phyloP scores from a whole-genome alignment of 2,329 filamentous ascomycete species.

The Aspergillus transmontanensis region DNA sequence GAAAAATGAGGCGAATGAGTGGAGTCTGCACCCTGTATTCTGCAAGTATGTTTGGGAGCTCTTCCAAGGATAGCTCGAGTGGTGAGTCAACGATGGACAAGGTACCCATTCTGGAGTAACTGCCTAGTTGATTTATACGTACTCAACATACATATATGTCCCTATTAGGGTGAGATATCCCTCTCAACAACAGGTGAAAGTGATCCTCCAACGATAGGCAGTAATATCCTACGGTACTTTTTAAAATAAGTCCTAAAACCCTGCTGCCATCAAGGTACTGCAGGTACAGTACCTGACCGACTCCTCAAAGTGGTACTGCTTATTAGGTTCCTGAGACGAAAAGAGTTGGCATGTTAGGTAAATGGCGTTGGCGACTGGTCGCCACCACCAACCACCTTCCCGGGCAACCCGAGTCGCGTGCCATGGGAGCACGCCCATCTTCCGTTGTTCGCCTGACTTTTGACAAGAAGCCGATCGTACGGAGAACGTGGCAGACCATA shows the following conservation, averaged over 20 bases:
- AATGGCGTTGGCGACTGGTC: background rate
- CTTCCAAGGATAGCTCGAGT: conserved; percentile 4
- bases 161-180: background rate
- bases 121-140: background rate
- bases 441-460: conserved; percentile 13
- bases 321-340: background rate
- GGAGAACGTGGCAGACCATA: background rate
- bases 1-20: conserved; percentile 10
- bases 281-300: conserved; percentile 1
- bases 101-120: background rate
- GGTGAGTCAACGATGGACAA: conserved; percentile 10
- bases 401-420: conserved; percentile 12
- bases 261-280: background rate
- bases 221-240: background rate
- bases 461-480: conserved; percentile 2
- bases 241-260: background rate
- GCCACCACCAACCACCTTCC: conserved; percentile 3
- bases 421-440: background rate
- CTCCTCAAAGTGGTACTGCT: background rate
- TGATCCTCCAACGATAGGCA: background rate
- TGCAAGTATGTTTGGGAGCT: conserved; percentile 3
- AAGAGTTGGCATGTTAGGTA: background rate
- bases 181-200: background rate
- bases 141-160: background rate
- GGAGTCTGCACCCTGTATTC: conserved; percentile 8